phyloP scores from a whole-genome alignment of 257 asterid genomes.

The Fraxinus quadrangulata region DNA sequence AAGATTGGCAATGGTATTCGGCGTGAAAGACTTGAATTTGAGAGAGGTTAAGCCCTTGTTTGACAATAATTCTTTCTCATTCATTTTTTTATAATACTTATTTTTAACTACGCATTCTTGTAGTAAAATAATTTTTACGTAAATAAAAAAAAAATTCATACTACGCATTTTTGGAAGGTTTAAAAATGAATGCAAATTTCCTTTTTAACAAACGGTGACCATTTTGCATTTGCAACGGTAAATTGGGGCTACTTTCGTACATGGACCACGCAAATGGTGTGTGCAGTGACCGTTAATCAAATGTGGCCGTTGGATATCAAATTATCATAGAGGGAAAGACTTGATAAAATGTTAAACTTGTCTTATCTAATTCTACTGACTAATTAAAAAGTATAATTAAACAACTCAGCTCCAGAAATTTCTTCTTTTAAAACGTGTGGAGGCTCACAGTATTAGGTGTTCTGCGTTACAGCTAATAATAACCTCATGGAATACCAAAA shows the following conservation, averaged over 20 bases:
- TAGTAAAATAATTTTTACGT: too few relatives aligned
- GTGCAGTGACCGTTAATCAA: slow-evolving; percentile 30
- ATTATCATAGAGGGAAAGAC: slow-evolving; percentile 15
- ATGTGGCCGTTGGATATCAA: slow-evolving; percentile 39
- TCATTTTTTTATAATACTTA: too few relatives aligned
- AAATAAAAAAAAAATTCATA: too few relatives aligned
- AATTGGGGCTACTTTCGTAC: slow-evolving; percentile 31
- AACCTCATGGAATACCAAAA: background rate
- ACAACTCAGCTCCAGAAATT: background rate
- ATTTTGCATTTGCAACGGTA: slow-evolving; percentile 41
- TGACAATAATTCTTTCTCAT: too few relatives aligned
- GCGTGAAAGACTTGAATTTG: too few relatives aligned
- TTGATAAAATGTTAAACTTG: background rate
- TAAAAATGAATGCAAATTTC: too few relatives aligned
- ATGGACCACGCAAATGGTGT: slow-evolving; percentile 41
- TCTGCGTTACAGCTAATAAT: slow-evolving; percentile 9
- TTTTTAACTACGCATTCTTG: too few relatives aligned
- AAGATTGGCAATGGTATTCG: too few relatives aligned
- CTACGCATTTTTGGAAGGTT: too few relatives aligned
- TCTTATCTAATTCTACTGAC: background rate
- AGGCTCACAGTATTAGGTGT: background rate
- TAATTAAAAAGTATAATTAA: background rate
- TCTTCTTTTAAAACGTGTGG: background rate
- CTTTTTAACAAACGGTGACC: background rate
- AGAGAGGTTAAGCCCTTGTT: too few relatives aligned